Conservation (phyloP, 2,329 filamentous ascomycete species). For the Chaetomiaceae sp. region DNA sequence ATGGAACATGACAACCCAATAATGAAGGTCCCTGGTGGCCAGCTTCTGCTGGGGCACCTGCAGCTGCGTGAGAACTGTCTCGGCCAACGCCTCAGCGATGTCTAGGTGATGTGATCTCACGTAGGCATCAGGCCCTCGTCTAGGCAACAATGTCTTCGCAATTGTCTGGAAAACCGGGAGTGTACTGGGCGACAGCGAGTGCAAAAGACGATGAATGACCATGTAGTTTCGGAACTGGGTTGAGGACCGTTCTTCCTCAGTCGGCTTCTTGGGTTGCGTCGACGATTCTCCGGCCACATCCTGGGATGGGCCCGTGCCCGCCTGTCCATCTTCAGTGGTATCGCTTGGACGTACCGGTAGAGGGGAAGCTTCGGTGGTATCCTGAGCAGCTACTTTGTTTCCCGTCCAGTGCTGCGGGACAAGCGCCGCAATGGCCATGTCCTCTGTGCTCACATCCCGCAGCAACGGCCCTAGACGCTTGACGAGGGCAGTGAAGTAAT, state of each 20-base stretch:
- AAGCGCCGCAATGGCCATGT: slow-evolving; percentile 65
- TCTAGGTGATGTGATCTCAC: slow-evolving; percentile 47
- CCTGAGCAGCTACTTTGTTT: slow-evolving; percentile 8
- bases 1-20: slow-evolving; percentile 75
- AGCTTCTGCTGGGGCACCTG: slow-evolving; percentile 40
- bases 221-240: slow-evolving; percentile 66
- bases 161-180: slow-evolving; percentile 80
- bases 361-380: slow-evolving; percentile 1
- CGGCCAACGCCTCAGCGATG: slow-evolving; percentile 61
- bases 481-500: slow-evolving; percentile 72
- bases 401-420: slow-evolving; percentile 63
- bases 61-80: slow-evolving; percentile 63
- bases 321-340: slow-evolving; percentile 11
- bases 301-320: slow-evolving; percentile 17
- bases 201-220: slow-evolving; percentile 68
- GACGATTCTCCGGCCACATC: slow-evolving; percentile 18
- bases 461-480: slow-evolving; percentile 71
- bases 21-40: slow-evolving; percentile 62
- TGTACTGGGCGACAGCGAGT: slow-evolving; percentile 71
- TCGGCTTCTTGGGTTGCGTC: slow-evolving; percentile 33
- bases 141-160: slow-evolving; percentile 72
- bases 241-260: slow-evolving; percentile 37
- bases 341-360: slow-evolving; percentile 1
- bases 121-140: slow-evolving; percentile 63
- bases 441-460: slow-evolving; percentile 76